Evolutionary conservation across 441 rosid species (phyloP), one percentile per base, ranked within the genome.

Genomic region (Manihot esculenta): DNA sequence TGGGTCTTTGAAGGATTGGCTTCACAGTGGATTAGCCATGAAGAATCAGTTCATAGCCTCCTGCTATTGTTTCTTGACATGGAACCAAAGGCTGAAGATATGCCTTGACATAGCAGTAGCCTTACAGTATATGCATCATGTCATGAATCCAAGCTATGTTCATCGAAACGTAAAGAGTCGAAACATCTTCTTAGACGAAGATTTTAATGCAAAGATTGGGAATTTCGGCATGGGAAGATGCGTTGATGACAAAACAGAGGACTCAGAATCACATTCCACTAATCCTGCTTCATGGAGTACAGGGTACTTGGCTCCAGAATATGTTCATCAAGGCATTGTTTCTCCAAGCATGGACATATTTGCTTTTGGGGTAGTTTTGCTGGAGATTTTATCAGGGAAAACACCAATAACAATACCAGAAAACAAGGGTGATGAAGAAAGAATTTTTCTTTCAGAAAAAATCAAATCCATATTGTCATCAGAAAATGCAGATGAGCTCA

Each of bases 31-130:
- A 51, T 79, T 94, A 72, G 99, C 97, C 4, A 86, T 94, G 79
- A 94, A 94, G 86, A 94, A 85, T 71, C 97, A 94, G 12, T 94
- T 92, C 85, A 92, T 94, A 26, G 90, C 92, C 58, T 94, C 99
- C 20, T 94, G 97, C 77, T 81, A 89, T 72, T 92, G 99, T 71
- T 92, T 92, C 82, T 74, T 94, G 87, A 87, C 91, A 35, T 94
- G 97, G 99, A 79, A 78, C 72, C 99, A 92, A 71, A 92, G 99
- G 88, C 77, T 94, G 42, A 90, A 81, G 84, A 89, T 92, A 78
- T 88, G 97, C 65, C 90, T 86, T 30, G 97, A 90, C 69, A 85
- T 94, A 18, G 97, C 97, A 50, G 81, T 86, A 74, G 97, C 94
- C 15, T 80, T 94, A 64, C 93, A 88, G 78, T 94, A 84, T 58